Base-by-base conservation (phyloP, 306 rosid genomes). In the Arachis stenosperma region DNA sequence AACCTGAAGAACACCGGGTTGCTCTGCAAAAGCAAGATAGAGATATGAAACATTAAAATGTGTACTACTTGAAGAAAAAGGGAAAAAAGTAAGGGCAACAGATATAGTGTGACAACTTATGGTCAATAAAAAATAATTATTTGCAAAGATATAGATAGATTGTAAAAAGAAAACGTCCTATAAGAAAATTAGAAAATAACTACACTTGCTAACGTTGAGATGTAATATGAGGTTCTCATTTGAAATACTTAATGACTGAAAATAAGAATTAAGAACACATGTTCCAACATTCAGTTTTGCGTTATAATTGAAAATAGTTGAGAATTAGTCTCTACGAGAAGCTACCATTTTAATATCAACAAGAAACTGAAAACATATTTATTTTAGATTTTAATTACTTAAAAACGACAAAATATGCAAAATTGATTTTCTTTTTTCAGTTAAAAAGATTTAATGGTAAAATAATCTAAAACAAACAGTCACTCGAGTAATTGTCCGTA, bases 1-100 rank as follows among this genome's bases (percentile, higher is more conserved):
- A 74, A 93, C 98, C 84, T 91, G 96, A 73, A 93, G 89, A 69
- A 93, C 98, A 12, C 97, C 98, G 8, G 98, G 97, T 89, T 84
- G 94, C 47, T 86, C 98, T 93, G 91, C 75, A 64, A 68, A 43
- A 43, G 22, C 22, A 3, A 44, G 63, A 5, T 36, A 8, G 13
- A n/a, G 9, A 27, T n/a, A 62, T 9, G 9, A 13, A 50, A 15
- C 51, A 40, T 51, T 10, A 13, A 73, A 14, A 51, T 15, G 44
- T 53, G n/a, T 44, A 70, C 40, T 65, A 6, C 65, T n/a, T 48
- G 29, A 40, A 40, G 5, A 40, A 40, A 40, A 7, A 3, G 5
- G 43, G 0, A 22, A 22, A 22, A 22, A 22, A 22, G 27, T 22
- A 22, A 22, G 27, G 27, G 27, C 27, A 22, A 22, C 27, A 22